These are phyloP conservation scores for Neoboletus magnificus DNA, from an alignment of 768 basidiomycete genomes.

Conservation along the genomic window DNA sequence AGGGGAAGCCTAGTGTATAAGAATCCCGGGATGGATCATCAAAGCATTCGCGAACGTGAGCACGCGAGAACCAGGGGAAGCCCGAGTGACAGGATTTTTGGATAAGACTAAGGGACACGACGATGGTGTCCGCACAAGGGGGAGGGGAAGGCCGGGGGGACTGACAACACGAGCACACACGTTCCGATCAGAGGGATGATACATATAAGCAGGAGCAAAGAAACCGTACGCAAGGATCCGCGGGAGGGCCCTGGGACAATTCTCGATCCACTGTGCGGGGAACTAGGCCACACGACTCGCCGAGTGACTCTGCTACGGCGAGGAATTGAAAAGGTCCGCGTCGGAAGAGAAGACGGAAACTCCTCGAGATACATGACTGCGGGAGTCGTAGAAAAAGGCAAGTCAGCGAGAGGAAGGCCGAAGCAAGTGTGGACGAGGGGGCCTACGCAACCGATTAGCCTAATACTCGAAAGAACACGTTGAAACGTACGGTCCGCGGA, in stretches of 20 bases:
- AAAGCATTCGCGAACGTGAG: slow-evolving; percentile 6
- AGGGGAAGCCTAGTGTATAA: slow-evolving; percentile 15
- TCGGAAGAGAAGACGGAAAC: slow-evolving; percentile 7
- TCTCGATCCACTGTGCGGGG: slow-evolving; percentile 30
- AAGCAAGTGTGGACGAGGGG: slow-evolving; percentile 11
- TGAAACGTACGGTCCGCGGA: slow-evolving; percentile 28
- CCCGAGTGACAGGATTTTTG: slow-evolving; percentile 1
- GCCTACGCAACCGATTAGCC: slow-evolving; percentile 22
- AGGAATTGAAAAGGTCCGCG: slow-evolving; percentile 9
- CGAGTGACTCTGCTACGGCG: background rate
- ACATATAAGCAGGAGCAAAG: slow-evolving; percentile 24
- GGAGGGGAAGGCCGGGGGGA: slow-evolving; percentile 9
- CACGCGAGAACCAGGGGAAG: slow-evolving; percentile 15
- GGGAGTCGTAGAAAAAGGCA: slow-evolving; percentile 11
- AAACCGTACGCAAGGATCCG: slow-evolving; percentile 27
- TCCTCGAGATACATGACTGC: slow-evolving; percentile 10
- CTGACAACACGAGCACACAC: slow-evolving; percentile 3
- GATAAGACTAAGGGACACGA: slow-evolving; percentile 2
- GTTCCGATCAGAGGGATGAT: slow-evolving; percentile 18
- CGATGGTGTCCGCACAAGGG: slow-evolving; percentile 7
- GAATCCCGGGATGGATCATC: slow-evolving; percentile 11
- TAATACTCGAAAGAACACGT: slow-evolving; percentile 23
- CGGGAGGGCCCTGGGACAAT: slow-evolving; percentile 28
- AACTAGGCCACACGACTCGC: slow-evolving; percentile 17
- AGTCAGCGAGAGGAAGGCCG: slow-evolving; percentile 14